Evolutionary conservation across 352 stramenopile species (phyloP).

Genomic region (Phytophthora agathidicida): DNA sequence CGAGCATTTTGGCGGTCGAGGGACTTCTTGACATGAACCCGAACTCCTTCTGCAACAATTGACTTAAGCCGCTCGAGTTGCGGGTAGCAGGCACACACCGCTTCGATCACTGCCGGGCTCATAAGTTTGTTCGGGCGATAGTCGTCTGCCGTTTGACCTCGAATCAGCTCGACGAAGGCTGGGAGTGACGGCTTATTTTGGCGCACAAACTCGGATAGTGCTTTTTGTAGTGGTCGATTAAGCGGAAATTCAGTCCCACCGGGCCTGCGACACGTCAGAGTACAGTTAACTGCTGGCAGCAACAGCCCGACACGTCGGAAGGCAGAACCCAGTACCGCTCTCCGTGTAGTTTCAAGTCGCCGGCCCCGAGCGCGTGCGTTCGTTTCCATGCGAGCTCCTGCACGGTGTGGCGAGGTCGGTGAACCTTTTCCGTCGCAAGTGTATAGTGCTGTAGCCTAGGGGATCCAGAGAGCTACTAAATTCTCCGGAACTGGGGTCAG

Average conservation of each 20-base stretch:
- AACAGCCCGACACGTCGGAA: neutral
- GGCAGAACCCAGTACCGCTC: neutral
- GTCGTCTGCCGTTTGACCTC: too few relatives aligned
- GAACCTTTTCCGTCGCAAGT: too few relatives aligned
- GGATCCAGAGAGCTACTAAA: too few relatives aligned
- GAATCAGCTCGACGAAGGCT: too few relatives aligned
- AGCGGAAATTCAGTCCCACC: too few relatives aligned
- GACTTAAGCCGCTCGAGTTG: neutral
- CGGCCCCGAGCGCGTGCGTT: neutral
- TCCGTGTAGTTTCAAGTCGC: neutral
- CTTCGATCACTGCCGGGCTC: neutral
- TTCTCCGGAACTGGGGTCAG: too few relatives aligned
- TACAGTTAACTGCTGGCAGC: neutral
- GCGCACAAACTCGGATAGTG: too few relatives aligned
- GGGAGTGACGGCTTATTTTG: too few relatives aligned
- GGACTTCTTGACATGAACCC: neutral
- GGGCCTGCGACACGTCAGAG: too few relatives aligned
- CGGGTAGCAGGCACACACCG: neutral
- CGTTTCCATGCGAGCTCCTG: neutral
- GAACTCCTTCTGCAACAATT: neutral
- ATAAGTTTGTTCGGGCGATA: neutral
- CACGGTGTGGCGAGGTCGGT: too few relatives aligned
- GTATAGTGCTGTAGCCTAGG: too few relatives aligned
- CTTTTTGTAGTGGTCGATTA: too few relatives aligned
- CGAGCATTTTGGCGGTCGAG: neutral